Evolutionary conservation across 805 yeast species (phyloP).

Genomic region (Myxozyma neotropica): DNA sequence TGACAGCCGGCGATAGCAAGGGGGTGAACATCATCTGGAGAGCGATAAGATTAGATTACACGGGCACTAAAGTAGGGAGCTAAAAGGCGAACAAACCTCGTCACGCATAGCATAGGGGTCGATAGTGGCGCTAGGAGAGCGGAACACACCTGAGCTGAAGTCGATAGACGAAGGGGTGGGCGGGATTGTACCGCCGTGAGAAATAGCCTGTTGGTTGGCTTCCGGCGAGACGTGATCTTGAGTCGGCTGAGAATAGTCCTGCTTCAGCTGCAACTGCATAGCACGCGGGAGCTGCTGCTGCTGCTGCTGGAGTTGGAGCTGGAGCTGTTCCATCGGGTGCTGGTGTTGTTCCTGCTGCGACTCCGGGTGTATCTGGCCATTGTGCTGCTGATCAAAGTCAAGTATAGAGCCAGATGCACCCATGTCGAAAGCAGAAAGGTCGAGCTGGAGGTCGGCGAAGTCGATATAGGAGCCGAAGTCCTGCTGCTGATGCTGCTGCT

Average conservation of each 20-base stretch:
- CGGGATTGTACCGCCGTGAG: constrained; percentile 14
- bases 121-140: constrained; percentile 25
- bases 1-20: constrained; percentile 71
- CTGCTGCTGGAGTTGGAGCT: constrained; percentile 8
- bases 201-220: background rate
- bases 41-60: background rate
- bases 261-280: constrained; percentile 8
- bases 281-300: constrained; percentile 4
- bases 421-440: constrained; percentile 26
- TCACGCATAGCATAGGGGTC: constrained; percentile 23
- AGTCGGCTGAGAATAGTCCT: constrained; percentile 4
- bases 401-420: constrained; percentile 12
- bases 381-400: constrained; percentile 6
- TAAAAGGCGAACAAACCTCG: constrained; percentile 8
- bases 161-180: constrained; percentile 35
- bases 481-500: constrained; percentile 6
- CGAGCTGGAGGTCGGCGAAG: constrained; percentile 31
- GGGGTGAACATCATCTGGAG: constrained; percentile 58
- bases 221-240: background rate
- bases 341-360: background rate
- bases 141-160: constrained; percentile 13
- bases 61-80: no score
- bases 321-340: background rate
- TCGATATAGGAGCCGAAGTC: constrained; percentile 30
- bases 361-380: background rate